Evolutionary conservation across 805 yeast genomes (phyloP).

Genomic region (Saccharomyces eubayanus): DNA sequence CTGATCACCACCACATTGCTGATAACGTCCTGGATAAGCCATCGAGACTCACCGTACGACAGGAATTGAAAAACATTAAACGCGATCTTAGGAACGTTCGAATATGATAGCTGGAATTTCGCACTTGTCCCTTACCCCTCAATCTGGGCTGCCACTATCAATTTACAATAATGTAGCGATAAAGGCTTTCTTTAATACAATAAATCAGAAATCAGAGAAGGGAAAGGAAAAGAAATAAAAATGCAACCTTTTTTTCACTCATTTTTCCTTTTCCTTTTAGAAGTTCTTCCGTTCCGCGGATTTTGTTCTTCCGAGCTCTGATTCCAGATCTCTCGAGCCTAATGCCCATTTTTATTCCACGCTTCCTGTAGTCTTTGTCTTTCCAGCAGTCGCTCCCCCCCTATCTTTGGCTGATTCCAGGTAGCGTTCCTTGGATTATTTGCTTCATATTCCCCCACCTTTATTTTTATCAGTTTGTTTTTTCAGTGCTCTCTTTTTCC

Average conservation of each 20-base stretch:
- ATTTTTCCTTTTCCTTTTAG: not conserved
- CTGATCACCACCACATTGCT: not conserved
- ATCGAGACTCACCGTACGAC: slow-evolving; percentile 17
- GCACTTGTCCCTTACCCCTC: no score
- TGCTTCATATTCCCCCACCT: not conserved
- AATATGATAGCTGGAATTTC: slow-evolving; percentile 4
- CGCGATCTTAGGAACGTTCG: slow-evolving; percentile 25
- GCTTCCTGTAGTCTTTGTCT: not conserved
- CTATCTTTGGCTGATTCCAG: not conserved
- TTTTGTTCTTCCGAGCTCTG: not conserved
- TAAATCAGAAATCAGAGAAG: not conserved
- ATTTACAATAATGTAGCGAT: not conserved
- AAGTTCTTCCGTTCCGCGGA: not conserved
- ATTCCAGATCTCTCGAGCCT: not conserved
- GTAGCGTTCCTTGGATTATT: not conserved
- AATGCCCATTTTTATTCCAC: not conserved
- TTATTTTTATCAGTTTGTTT: not conserved
- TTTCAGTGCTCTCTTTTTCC: not conserved
- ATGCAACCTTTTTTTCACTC: not conserved
- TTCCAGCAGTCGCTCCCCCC: not conserved
- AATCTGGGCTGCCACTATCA: not conserved
- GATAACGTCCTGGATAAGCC: slow-evolving; percentile 8
- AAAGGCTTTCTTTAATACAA: not conserved
- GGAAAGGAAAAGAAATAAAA: not conserved
- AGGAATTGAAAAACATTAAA: slow-evolving; percentile 24